phyloP scores from a whole-genome alignment of 192 early-diverging fungal species.

The Geranomyces variabilis region DNA sequence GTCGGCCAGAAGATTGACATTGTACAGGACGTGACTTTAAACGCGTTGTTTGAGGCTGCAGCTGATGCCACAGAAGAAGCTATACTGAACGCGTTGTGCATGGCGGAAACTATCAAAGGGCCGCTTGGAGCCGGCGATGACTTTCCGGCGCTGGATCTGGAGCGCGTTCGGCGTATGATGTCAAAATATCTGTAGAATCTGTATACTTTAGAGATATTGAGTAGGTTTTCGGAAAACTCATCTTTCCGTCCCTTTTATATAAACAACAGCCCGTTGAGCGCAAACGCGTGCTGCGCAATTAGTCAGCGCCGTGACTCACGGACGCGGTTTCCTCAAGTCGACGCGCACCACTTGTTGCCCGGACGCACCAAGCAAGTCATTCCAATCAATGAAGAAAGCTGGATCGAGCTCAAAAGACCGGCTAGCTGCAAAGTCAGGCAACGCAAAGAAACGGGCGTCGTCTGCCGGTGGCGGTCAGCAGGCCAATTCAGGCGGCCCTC shows the following conservation, averaged over 20 bases:
- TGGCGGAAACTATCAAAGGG: neutral
- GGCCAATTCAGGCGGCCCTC: constrained; percentile 12
- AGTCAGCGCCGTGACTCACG: no score
- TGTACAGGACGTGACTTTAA: constrained; percentile 8
- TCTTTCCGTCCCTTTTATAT: no score
- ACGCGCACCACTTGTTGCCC: no score
- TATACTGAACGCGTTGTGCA: constrained; percentile 6
- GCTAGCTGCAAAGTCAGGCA: constrained; percentile 41
- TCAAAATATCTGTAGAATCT: neutral
- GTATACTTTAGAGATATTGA: neutral
- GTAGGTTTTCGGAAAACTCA: no score
- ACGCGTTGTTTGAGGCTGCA: constrained; percentile 8
- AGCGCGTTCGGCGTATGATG: neutral
- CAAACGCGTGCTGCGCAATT: no score
- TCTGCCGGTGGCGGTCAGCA: constrained; percentile 27
- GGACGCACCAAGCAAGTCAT: no score
- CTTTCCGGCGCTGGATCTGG: constrained; percentile 4
- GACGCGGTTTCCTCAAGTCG: no score
- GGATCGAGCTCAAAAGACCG: constrained; percentile 46
- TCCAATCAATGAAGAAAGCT: constrained; percentile 51
- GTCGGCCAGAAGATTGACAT: constrained; percentile 9
- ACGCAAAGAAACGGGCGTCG: constrained; percentile 44
- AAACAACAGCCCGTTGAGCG: no score
- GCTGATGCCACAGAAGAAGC: constrained; percentile 8
- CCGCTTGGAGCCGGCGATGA: neutral